Evolutionary conservation across 345 rosid species (phyloP), one percentile per base, ranked within the genome.

Genomic region (Dipteronia sinensis): DNA sequence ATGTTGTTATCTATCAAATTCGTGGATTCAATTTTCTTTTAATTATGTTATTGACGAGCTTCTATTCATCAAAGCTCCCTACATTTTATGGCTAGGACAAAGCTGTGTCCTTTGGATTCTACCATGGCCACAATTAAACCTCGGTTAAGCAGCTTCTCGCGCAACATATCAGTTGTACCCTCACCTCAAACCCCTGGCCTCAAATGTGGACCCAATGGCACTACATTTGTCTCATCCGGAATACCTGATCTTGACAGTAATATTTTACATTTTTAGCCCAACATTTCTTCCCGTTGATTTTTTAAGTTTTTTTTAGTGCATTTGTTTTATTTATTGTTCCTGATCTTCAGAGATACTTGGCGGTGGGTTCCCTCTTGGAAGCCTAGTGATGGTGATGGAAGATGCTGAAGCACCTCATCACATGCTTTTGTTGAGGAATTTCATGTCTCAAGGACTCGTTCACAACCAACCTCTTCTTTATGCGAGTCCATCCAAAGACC

Each of bases 351-450:
- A 82, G 84, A 91, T 94, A 66, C 71, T 94, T 12, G 98, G 98
- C 6, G 99, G 97, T 42, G 99, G 97, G 58, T 86, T 91, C 80
- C 82, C 97, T 78, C 74, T 96, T 74, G 98, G 99, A 51, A 91
- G 95, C 76, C 78, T 96, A 72, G 95, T 94, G 23, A 87, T 96
- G 92, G 90, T 96, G 78, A 94, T 96, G 99, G 97, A 96, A 88
- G 98, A 92, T 85, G 90, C 98, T 2, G 97, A 96, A 84, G 95
- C 98, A 12, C 99, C 98, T 10, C 99, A 95, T 91, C 97, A 95
- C 85, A 92, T 94, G 99, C 95, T 92, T 73, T 76, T 96, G 70
- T 73, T 94, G 81, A 89, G 98, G 84, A 96, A 91, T 83, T 94
- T 94, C 77, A 96, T 96, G 98, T 90, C 98, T 77, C 98, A 96